Conservation (phyloP, 768 basidiomycete genomes). For the Serendipita vermifera region DNA sequence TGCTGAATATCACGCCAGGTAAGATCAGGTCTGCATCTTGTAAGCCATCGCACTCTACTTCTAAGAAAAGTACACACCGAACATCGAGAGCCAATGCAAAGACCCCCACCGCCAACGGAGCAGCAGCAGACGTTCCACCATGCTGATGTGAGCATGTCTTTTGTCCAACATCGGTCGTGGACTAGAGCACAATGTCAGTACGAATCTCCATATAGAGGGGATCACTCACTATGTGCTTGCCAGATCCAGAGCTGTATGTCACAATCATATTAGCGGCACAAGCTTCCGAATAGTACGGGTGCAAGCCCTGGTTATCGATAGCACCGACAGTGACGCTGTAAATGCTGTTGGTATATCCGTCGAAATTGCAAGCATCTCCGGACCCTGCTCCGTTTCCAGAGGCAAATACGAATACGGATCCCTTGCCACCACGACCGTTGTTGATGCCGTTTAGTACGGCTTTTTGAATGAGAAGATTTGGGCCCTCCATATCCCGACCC, state of each 20-base stretch:
- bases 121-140: conserved; percentile 39
- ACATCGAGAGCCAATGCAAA: conserved; percentile 35
- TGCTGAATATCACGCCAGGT: conserved; percentile 40
- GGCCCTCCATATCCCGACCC: conserved; percentile 35
- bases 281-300: conserved; percentile 39
- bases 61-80: conserved; percentile 20
- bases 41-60: background rate
- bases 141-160: conserved; percentile 32
- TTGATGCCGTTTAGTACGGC: conserved; percentile 37
- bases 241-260: conserved; percentile 34
- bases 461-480: conserved; percentile 32
- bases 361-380: conserved; percentile 42
- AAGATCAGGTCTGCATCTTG: conserved; percentile 33
- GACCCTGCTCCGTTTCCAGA: conserved; percentile 36
- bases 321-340: conserved; percentile 36
- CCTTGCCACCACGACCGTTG: conserved; percentile 35
- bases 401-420: conserved; percentile 37
- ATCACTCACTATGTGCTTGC: conserved; percentile 32
- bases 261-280: conserved; percentile 39
- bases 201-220: background rate
- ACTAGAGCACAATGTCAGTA: conserved; percentile 19
- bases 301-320: conserved; percentile 32
- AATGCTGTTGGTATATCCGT: conserved; percentile 39
- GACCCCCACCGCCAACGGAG: conserved; percentile 35
- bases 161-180: conserved; percentile 37